Evolutionary conservation across 306 rosid genomes (phyloP), one percentile per base, ranked within the genome.

Genomic region (Dryas alaskensis): DNA sequence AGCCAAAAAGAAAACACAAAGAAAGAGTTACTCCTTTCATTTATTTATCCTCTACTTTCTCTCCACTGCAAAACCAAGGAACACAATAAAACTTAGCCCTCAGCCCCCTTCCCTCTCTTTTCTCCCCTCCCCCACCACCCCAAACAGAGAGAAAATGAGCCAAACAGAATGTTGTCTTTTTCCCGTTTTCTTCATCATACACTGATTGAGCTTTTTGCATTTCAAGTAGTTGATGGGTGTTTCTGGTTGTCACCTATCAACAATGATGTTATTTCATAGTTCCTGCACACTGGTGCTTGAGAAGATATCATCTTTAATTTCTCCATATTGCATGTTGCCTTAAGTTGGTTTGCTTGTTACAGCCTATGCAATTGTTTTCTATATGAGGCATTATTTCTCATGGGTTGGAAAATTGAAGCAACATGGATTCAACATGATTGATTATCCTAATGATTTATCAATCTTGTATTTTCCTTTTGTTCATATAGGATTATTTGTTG

Each of bases 401-500:
- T 48, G 69, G 68, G 65, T 22, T 46, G 46, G 78, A 52, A 69
- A 49, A 54, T 65, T 52, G 52, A 42, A 75, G 78, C 62, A 70
- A 25, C 52, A 16, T 69, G 46, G 46, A 48, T 60, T 65, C 69
- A 46, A 44, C 31, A 77, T 8, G 81, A 70, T 48, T 60, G 64
- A 53, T 55, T 31, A 52, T 16, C 16, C 8, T 13, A 6, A 50
- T 46, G 40, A 11, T 42, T 27, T 72, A 12, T 43, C 48, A 27
- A 42, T 59, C 45, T 81, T 63, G 49, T 55, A 47, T 70, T 61
- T 73, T 67, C 63, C 64, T 72, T 81, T 65, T 39, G 12, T 50
- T 70, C 74, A 22, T 75, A 51, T 50, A 66, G 40, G 37, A 8
- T 65, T 80, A 13, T 22, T 14, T 37, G 37, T 53, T 49, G 45